Evolutionary conservation across 805 yeast genomes (phyloP).

Genomic region (Pichia phayaonensis): DNA sequence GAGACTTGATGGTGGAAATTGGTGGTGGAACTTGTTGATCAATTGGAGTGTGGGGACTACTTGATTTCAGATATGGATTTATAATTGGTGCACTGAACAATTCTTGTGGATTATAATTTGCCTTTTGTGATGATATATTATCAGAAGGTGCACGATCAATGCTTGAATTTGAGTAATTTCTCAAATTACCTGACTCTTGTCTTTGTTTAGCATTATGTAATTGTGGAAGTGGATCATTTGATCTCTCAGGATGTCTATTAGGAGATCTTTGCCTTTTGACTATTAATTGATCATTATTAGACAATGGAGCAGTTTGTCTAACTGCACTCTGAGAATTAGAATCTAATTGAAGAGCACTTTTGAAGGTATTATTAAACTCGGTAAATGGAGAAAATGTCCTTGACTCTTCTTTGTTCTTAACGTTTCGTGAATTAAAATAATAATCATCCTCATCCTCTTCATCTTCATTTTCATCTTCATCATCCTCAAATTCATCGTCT

Average conservation of each 20-base stretch:
- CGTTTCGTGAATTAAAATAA: conserved; percentile 5
- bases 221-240: background rate
- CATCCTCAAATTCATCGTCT: conserved; percentile 3
- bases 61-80: conserved; percentile 10
- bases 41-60: conserved; percentile 10
- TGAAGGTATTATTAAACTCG: conserved; percentile 27
- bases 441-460: conserved; percentile 6
- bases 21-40: conserved; percentile 12
- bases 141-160: conserved; percentile 21
- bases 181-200: background rate
- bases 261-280: conserved; percentile 18
- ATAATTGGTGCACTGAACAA: conserved; percentile 10
- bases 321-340: conserved; percentile 3
- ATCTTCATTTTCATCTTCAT: conserved; percentile 6
- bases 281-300: background rate
- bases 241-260: background rate
- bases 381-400: conserved; percentile 30
- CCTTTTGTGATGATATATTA: conserved; percentile 19
- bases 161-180: background rate
- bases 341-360: conserved; percentile 19
- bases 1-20: background rate
- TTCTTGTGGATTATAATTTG: conserved; percentile 6
- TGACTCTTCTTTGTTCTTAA: background rate
- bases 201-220: background rate
- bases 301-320: background rate